Conservation (phyloP, 1,284 basidiomycete species). For the Chondrostereum purpureum region DNA sequence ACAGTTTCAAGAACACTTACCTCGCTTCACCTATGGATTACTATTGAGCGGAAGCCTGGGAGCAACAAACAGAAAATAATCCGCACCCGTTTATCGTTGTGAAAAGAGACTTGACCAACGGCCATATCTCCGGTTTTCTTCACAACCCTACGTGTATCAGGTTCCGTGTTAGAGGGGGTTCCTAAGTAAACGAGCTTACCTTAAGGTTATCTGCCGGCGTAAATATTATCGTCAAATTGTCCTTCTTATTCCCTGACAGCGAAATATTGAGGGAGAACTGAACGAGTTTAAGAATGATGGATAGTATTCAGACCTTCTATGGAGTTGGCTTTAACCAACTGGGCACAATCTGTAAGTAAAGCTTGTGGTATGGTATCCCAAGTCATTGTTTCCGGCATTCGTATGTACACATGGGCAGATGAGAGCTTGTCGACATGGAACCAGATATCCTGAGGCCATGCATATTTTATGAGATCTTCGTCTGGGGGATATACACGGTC, state of each 20-base stretch:
- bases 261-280: not conserved
- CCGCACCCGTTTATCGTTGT: conserved; percentile 77
- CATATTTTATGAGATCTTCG: conserved; percentile 91
- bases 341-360: conserved; percentile 81
- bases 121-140: conserved; percentile 98
- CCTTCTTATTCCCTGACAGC: conserved; percentile 85
- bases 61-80: conserved; percentile 2
- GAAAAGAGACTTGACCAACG: conserved; percentile 91
- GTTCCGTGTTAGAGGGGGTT: too few species aligned
- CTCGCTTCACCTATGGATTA: conserved; percentile 67
- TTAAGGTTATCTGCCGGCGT: conserved; percentile 88
- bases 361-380: conserved; percentile 87
- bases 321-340: conserved; percentile 95
- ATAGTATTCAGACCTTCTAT: conserved; percentile 75
- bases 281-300: not conserved
- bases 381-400: conserved; percentile 70
- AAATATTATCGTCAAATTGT: conserved; percentile 90
- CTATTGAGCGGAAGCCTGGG: not conserved
- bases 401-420: conserved; percentile 91
- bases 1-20: too few species aligned
- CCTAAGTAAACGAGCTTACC: conserved; percentile 42
- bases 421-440: conserved; percentile 89
- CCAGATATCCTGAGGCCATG: conserved; percentile 77
- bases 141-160: conserved; percentile 1
- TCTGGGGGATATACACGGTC: conserved; percentile 46